These are phyloP conservation scores for Wickerhamiella pararugosa DNA, from an alignment of 1,139 yeast species.

Conservation along the genomic window DNA sequence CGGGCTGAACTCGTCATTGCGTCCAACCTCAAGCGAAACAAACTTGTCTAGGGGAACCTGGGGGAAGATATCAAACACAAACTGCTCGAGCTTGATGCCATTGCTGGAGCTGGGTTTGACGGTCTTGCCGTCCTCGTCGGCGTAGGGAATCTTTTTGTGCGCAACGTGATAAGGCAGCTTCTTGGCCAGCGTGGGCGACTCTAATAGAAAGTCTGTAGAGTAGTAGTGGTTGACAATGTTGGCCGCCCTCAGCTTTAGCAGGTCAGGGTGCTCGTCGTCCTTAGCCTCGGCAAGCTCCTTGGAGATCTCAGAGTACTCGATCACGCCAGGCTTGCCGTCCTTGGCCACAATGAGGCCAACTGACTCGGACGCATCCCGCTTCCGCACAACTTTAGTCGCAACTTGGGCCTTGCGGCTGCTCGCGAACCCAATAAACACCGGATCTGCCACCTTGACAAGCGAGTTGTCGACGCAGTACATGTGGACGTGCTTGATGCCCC, in stretches of 20 bases:
- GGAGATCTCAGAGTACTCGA: constrained; percentile 88
- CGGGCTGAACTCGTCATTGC: constrained; percentile 81
- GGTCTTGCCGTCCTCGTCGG: constrained; percentile 34
- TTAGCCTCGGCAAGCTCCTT: constrained; percentile 51
- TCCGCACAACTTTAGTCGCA: constrained; percentile 92
- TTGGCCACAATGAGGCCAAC: constrained; percentile 81
- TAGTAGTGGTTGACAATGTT: constrained; percentile 96
- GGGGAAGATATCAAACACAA: constrained; percentile 92
- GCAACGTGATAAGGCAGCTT: constrained; percentile 88
- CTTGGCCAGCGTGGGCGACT: constrained; percentile 41
- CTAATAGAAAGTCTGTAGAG: constrained; percentile 52
- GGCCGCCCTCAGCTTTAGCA: constrained; percentile 76
- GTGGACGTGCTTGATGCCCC: constrained; percentile 78
- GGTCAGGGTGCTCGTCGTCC: constrained; percentile 35
- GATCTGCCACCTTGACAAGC: constrained; percentile 88
- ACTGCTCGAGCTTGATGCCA: constrained; percentile 91
- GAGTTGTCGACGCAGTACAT: constrained; percentile 96
- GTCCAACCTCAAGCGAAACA: constrained; percentile 84
- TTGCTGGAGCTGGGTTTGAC: constrained; percentile 59
- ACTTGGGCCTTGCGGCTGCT: constrained; percentile 43
- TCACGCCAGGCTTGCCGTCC: constrained; percentile 61
- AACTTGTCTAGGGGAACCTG: constrained; percentile 56
- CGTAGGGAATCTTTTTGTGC: constrained; percentile 64
- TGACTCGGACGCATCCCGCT: constrained; percentile 71
- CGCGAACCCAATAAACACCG: constrained; percentile 79